Percentiles rank a stretch among this genome's conserved stretches.
phyloP scores from a whole-genome alignment of 2,329 filamentous ascomycete species.

The Talaromyces sp. region DNA sequence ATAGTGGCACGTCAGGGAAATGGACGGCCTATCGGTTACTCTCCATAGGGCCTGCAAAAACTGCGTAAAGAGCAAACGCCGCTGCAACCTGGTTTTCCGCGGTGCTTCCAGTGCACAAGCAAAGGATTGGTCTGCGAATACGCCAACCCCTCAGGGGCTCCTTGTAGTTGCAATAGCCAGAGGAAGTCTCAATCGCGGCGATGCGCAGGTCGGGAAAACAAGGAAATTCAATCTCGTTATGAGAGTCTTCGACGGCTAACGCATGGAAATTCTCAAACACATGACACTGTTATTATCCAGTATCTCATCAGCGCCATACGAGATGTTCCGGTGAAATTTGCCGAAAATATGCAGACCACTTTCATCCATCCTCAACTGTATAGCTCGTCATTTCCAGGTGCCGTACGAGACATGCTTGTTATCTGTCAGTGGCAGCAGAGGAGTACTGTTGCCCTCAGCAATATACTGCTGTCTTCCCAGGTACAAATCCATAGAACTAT shows the following conservation, averaged over 20 bases:
- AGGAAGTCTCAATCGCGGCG: neutral
- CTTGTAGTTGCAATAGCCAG: neutral
- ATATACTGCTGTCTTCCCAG: neutral
- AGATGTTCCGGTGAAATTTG: neutral
- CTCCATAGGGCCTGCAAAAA: neutral
- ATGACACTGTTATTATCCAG: neutral
- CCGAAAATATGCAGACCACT: neutral
- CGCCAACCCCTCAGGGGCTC: neutral
- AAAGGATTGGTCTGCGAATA: neutral
- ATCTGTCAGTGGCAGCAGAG: neutral
- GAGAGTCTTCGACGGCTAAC: neutral
- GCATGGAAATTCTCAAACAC: neutral
- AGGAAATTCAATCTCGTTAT: neutral
- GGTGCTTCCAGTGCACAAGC: neutral
- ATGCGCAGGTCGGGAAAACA: neutral
- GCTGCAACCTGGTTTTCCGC: neutral
- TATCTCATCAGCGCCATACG: neutral
- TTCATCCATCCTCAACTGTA: neutral
- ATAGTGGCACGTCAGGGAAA: neutral
- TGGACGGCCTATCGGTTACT: neutral
- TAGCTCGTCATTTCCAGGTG: neutral
- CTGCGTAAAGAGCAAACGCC: neutral
- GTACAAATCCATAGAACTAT: neutral
- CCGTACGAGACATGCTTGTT: neutral
- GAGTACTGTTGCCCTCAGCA: neutral